A percentile compares a stretch with the other conserved stretches of the same genome.
Conservation (phyloP, 108 stramenopile genomes). For the Conticribra weissflogii region DNA sequence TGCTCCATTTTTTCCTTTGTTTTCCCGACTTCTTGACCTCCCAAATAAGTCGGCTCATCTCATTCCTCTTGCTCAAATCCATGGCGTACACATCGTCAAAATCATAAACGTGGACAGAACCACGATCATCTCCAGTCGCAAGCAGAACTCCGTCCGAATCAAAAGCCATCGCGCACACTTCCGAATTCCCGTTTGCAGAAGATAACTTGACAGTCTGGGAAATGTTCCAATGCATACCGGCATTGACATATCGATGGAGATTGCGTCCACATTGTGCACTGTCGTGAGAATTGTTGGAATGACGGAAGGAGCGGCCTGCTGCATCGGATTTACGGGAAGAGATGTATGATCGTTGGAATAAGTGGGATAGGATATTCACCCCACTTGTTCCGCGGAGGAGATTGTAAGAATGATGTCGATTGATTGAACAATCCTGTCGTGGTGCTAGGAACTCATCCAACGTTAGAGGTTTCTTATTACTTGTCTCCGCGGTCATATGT, state of each 20-base stretch:
- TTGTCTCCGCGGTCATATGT: neutral
- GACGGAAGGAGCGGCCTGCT: neutral
- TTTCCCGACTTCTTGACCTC: neutral
- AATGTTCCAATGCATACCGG: neutral
- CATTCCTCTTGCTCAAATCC: slow-evolving; percentile 40
- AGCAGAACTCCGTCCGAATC: slow-evolving; percentile 9
- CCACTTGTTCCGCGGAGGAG: neutral
- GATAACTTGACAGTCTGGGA: neutral
- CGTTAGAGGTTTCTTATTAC: neutral
- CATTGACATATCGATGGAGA: neutral
- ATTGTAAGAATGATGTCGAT: neutral
- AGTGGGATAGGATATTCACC: neutral
- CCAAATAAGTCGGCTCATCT: neutral
- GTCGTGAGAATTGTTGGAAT: neutral
- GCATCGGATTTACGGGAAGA: too few relatives aligned
- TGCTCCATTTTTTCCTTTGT: neutral
- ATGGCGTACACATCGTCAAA: slow-evolving; percentile 48
- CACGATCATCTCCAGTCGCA: slow-evolving; percentile 39
- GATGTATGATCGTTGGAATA: neutral
- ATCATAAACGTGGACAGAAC: slow-evolving; percentile 42
- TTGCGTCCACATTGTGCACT: neutral
- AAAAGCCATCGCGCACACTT: neutral
- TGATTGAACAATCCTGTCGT: too few relatives aligned
- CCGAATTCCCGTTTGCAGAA: neutral
- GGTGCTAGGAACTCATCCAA: neutral